Evolutionary conservation across 345 rosid species (phyloP), one percentile per base, ranked within the genome.

Genomic region (Eucalyptus shirleyi): DNA sequence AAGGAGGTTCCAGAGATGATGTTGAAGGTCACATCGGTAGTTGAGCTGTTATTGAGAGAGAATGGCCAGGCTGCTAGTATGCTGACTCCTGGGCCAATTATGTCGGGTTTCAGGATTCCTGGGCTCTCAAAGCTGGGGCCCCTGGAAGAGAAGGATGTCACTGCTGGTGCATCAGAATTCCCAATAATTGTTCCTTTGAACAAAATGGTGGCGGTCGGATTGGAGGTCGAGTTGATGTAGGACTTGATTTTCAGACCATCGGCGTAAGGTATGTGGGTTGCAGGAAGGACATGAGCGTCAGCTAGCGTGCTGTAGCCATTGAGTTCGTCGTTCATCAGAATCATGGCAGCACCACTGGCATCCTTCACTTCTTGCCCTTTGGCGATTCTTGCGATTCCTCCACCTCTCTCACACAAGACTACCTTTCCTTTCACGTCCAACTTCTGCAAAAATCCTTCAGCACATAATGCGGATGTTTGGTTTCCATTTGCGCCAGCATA

Each of bases 91-190:
- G 93, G 93, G 34, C 89, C 93, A 12, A 90, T 82, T 32, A 91
- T 91, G 90, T 90, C 87, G 32, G 93, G 93, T 53, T 91, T 91
- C 87, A 91, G 87, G 88, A 91, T 88, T 18, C 89, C 89, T 1
- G 90, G 91, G 44, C 90, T 90, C 50, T 45, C 26, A 5, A 34
- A 8, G 87, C 11, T 88, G 23, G 93, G 90, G 2, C 91, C 91
- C n/a, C 93, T 87, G 26, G 93, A 91, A 34, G 91, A 89, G 90
- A 91, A 91, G 55, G 91, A 89, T n/a, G 91, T 60, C 50, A 91
- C 89, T 40, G 89, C 91, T 34, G 92, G 92, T 3, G 92, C 89
- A 12, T 83, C 18, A 7, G 87, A 23, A 40, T 88, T 72, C 50
- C 88, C 89, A 11, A 91, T 53, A 15, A 80, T 32, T 13, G 92